Conservation (phyloP, 768 basidiomycete species). For the Boletus vermiculosoides region DNA sequence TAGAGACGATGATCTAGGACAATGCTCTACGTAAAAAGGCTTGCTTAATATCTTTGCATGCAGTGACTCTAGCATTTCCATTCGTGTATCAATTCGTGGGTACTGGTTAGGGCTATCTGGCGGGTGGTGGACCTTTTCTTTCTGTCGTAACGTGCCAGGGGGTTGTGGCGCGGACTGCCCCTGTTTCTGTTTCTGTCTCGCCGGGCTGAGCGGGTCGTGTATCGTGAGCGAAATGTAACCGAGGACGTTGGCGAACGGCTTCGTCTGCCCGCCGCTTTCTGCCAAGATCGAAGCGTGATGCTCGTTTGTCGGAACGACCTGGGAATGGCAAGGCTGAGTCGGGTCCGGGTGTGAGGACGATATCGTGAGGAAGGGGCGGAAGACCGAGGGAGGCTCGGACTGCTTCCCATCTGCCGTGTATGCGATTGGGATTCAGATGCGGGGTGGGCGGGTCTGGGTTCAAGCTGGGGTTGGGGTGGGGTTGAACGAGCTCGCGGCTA, state of each 20-base stretch:
- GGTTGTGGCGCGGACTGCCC: neutral
- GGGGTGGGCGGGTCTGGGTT: neutral
- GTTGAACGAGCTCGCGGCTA: neutral
- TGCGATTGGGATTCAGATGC: neutral
- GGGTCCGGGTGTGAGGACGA: neutral
- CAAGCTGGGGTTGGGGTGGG: neutral
- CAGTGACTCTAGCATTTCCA: constrained; percentile 11
- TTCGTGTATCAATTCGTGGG: neutral
- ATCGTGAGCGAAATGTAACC: constrained; percentile 25
- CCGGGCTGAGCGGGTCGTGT: neutral
- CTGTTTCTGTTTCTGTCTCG: constrained; percentile 3
- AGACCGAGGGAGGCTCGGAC: constrained; percentile 34
- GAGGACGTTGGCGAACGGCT: constrained; percentile 11
- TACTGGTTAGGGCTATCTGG: neutral
- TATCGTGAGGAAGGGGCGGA: constrained; percentile 20
- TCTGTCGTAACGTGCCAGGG: neutral
- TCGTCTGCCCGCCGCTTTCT: constrained; percentile 12
- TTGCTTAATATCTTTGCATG: constrained; percentile 18
- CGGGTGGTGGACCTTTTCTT: neutral
- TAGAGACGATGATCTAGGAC: constrained; percentile 10
- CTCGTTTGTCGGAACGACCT: constrained; percentile 5
- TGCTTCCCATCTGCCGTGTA: constrained; percentile 35
- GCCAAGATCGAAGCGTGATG: constrained; percentile 26
- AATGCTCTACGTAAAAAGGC: constrained; percentile 9
- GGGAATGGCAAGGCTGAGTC: neutral